A percentile compares a stretch with the other conserved stretches of the same genome.
Conservation (phyloP, 2,329 filamentous ascomycete species). For the Pseudopithomyces chartarum region DNA sequence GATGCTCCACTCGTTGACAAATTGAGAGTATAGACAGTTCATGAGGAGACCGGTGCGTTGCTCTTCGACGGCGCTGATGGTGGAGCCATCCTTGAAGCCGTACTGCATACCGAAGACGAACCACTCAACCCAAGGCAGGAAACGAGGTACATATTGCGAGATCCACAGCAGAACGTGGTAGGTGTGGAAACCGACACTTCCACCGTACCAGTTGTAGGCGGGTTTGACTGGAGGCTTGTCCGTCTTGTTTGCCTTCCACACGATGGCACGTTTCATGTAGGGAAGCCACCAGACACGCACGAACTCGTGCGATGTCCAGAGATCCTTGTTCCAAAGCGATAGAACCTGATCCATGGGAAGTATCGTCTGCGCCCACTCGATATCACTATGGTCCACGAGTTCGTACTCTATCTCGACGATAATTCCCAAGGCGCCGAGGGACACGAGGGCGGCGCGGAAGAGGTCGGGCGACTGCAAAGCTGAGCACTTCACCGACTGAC, state of each 20-base stretch:
- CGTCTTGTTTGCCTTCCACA: slow-evolving; percentile 87
- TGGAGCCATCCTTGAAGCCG: slow-evolving; percentile 75
- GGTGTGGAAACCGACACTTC: slow-evolving; percentile 79
- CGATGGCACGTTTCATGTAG: slow-evolving; percentile 83
- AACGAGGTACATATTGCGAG: slow-evolving; percentile 74
- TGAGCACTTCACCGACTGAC: slow-evolving; percentile 73
- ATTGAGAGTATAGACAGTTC: slow-evolving; percentile 98
- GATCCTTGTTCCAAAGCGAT: slow-evolving; percentile 69
- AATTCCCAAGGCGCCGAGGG: slow-evolving; percentile 87
- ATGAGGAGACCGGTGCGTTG: slow-evolving; percentile 83
- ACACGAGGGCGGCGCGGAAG: slow-evolving; percentile 86
- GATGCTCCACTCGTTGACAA: slow-evolving; percentile 97
- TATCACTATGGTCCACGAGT: slow-evolving; percentile 78
- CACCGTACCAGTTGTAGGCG: slow-evolving; percentile 78
- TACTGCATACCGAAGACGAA: slow-evolving; percentile 98
- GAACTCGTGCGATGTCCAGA: slow-evolving; percentile 88
- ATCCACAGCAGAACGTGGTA: slow-evolving; percentile 91
- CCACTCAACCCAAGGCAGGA: slow-evolving; percentile 90
- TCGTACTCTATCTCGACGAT: slow-evolving; percentile 87
- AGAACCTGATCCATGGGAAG: slow-evolving; percentile 72
- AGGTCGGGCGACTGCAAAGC: slow-evolving; percentile 71
- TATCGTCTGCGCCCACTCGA: slow-evolving; percentile 84
- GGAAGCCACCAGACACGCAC: slow-evolving; percentile 98
- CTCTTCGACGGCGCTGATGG: slow-evolving; percentile 77
- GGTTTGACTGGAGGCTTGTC: slow-evolving; percentile 64